Evolutionary conservation across 2,329 filamentous ascomycete species (phyloP).

Genomic region (Grosmannia clavigera): DNA sequence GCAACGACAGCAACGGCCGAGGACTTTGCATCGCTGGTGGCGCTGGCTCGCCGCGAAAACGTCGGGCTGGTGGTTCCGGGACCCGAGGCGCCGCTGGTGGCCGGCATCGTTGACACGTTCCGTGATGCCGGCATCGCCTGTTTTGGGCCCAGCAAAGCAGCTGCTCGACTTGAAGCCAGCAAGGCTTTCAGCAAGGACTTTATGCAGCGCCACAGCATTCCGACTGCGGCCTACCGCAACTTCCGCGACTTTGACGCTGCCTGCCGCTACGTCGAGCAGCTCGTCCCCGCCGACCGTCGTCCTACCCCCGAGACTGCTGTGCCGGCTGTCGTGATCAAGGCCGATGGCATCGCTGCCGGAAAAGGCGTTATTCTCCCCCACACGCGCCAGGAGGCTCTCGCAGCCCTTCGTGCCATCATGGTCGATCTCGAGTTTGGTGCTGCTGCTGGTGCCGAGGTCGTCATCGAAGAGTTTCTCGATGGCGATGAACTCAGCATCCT

Average conservation of each 20-base stretch:
- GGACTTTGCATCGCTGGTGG: constrained; percentile 66
- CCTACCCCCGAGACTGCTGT: constrained; percentile 34
- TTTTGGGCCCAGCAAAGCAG: constrained; percentile 76
- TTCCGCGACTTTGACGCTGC: constrained; percentile 69
- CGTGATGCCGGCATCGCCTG: constrained; percentile 57
- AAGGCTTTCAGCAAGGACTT: constrained; percentile 98
- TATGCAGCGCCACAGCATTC: constrained; percentile 82
- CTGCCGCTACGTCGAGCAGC: constrained; percentile 50
- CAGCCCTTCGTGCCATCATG: constrained; percentile 83
- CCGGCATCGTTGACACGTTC: constrained; percentile 79
- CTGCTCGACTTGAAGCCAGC: constrained; percentile 85
- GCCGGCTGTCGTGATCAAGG: constrained; percentile 80
- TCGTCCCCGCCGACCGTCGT: constrained; percentile 6
- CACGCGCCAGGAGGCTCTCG: constrained; percentile 69
- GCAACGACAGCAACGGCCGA: constrained; percentile 49
- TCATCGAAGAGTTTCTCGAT: constrained; percentile 86
- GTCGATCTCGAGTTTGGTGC: constrained; percentile 71
- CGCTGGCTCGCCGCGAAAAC: constrained; percentile 58
- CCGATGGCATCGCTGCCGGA: constrained; percentile 78
- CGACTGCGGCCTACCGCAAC: constrained; percentile 83
- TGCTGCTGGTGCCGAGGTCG: constrained; percentile 71
- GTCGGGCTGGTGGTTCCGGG: constrained; percentile 81
- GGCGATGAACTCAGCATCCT: constrained; percentile 89
- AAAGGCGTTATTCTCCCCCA: constrained; percentile 90
- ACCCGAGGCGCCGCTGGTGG: constrained; percentile 86